Evolutionary conservation across 2,329 filamentous ascomycete species (phyloP), one percentile per base, ranked within the genome.

Genomic region (Phaeosphaeria sp.): DNA sequence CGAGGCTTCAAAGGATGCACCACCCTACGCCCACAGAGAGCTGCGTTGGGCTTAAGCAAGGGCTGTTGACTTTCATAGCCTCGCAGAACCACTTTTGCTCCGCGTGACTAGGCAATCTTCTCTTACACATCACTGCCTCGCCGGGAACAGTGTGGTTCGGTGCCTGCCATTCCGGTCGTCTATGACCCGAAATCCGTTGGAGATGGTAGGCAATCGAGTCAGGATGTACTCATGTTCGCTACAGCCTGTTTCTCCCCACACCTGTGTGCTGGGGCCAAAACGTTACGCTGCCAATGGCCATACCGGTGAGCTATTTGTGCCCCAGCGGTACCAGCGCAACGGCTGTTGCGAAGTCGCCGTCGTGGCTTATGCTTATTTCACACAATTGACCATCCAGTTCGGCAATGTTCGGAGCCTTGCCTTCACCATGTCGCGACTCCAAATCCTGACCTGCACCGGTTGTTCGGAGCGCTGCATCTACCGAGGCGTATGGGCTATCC

Each of bases 351-450:
- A 93, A 96, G 7, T 92, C 89, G 1, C 86, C 89, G 75, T 97
- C 93, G 74, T 97, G 93, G 69, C 90, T 95, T 67, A 97, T 96
- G 58, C 90, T 94, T 45, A 97, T 74, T 68, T 86, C 82, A 15
- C 88, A 92, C 49, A 87, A 80, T 63, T 87, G 84, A 1, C 74
- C 75, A 6, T 75, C 65, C 13, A 74, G 47, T 7, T 57, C 51
- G 36, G 61, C 49, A 8, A 68, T 47, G 30, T 61, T 51, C 8
- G 67, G 33, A 53, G 65, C 55, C 39, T 67, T 60, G 1, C 44
- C 24, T 20, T 30, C 13, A 39, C 30, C 44, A 20, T n/a, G 30
- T n/a, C 25, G 39, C 25, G n/a, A 7, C 56, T 39, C 25, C 53
- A 48, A 11, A 21, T 46, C n/a, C 27, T n/a, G 43, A 18, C 7